phyloP scores from a whole-genome alignment of 208 protist genomes.

The Acanthamoeba castellanii region DNA sequence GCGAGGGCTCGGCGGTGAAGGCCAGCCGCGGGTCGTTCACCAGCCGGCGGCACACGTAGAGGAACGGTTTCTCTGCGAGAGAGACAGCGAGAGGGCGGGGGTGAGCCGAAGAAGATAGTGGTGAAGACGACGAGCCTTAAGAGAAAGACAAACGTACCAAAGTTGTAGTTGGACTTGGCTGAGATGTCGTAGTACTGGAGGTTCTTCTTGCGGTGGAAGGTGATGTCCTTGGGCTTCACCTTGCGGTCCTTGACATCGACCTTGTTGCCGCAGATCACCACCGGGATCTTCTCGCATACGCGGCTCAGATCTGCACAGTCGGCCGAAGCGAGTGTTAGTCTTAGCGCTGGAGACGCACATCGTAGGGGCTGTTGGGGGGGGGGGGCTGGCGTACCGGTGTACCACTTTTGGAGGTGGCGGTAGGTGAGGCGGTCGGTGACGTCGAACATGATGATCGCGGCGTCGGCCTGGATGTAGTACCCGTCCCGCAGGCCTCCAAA shows the following conservation, averaged over 20 bases:
- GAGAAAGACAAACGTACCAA: conserved; percentile 99
- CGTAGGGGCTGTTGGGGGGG: conserved; percentile 99
- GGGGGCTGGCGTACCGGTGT: too few species aligned
- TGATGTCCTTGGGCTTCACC: conserved; percentile 99
- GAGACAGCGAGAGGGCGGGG: too few species aligned
- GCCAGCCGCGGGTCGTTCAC: neutral
- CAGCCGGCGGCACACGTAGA: conserved; percentile 98
- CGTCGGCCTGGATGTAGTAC: conserved; percentile 99
- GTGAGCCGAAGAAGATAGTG: too few species aligned
- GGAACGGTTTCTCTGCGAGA: conserved; percentile 98
- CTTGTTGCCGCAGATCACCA: conserved; percentile 99
- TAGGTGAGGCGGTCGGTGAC: conserved; percentile 99
- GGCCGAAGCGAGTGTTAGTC: conserved; percentile 99
- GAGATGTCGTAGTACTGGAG: conserved; percentile 99
- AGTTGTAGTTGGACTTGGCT: conserved; percentile 99
- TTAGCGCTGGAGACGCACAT: conserved; percentile 99
- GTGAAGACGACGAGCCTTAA: too few species aligned
- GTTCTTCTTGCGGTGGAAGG: conserved; percentile 99
- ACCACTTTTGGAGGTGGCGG: conserved; percentile 99
- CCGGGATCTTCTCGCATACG: conserved; percentile 99
- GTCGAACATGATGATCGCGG: conserved; percentile 99
- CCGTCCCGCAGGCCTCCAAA: conserved; percentile 99
- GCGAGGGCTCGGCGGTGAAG: neutral
- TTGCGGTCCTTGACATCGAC: conserved; percentile 99
- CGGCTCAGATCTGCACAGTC: conserved; percentile 99